phyloP scores from a whole-genome alignment of 345 rosid genomes.

The Psidium friedrichsthalianum region DNA sequence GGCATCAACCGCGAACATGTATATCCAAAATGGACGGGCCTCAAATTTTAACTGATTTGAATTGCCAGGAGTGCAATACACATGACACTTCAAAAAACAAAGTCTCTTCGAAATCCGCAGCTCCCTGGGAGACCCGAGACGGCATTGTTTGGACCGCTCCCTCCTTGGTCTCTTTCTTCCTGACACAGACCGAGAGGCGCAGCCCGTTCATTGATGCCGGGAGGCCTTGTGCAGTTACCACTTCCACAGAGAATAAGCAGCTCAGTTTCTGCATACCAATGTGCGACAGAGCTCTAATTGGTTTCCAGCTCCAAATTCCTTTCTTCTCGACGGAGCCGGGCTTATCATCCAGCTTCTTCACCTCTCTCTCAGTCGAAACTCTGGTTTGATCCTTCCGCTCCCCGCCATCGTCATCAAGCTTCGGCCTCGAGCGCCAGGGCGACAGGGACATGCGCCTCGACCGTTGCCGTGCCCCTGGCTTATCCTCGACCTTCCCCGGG shows the following conservation, averaged over 20 bases:
- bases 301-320: conserved; percentile 97
- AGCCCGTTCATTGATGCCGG: conserved; percentile 92
- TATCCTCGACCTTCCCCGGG: conserved; percentile 11
- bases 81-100: conserved; percentile 69
- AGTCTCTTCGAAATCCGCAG: conserved; percentile 92
- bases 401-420: conserved; percentile 34
- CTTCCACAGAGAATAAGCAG: conserved; percentile 83
- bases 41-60: conserved; percentile 62
- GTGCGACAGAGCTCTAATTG: conserved; percentile 65
- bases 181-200: conserved; percentile 68
- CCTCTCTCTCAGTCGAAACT: conserved; percentile 1
- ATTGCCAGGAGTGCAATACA: conserved; percentile 45
- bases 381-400: conserved; percentile 8
- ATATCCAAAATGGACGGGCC: conserved; percentile 68
- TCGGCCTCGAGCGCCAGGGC: conserved; percentile 78
- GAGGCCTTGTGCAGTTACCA: conserved; percentile 70
- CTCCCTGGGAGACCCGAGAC: conserved; percentile 71
- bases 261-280: conserved; percentile 85
- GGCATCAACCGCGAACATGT: conserved; percentile 68
- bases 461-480: conserved; percentile 17
- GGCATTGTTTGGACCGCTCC: conserved; percentile 94
- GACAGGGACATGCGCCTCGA: conserved; percentile 78
- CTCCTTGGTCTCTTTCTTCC: conserved; percentile 83
- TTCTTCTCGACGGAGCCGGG: conserved; percentile 30
- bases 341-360: conserved; percentile 20